Conservation (phyloP, 129 eudicot species). For the Artemisia tridentata region DNA sequence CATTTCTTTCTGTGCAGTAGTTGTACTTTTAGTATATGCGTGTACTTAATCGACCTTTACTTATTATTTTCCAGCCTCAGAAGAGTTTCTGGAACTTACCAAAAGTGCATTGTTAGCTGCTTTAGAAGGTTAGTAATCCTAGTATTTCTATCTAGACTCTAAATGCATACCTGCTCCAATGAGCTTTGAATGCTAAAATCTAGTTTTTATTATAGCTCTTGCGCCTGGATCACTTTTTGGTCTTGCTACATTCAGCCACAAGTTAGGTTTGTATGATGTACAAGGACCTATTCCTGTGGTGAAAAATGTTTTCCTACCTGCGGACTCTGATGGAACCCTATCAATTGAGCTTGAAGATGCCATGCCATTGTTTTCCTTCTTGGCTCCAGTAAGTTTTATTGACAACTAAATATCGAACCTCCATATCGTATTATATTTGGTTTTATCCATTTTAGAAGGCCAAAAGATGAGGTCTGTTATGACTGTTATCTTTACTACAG, state of each 20-base stretch:
- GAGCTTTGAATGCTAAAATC: conserved; percentile 2
- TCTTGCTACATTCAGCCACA: conserved; percentile 96
- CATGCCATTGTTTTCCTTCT: conserved; percentile 88
- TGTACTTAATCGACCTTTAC: conserved; percentile 3
- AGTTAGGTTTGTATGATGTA: conserved; percentile 89
- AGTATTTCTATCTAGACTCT: conserved; percentile 7
- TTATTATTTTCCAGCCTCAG: conserved; percentile 64
- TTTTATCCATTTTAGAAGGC: conserved; percentile 16
- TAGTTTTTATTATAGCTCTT: conserved; percentile 59
- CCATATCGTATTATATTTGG: background rate
- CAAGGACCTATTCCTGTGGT: conserved; percentile 98
- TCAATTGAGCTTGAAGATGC: conserved; percentile 90
- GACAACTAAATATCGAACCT: background rate
- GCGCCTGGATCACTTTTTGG: conserved; percentile 96
- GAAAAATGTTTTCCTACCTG: conserved; percentile 79
- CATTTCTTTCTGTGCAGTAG: background rate
- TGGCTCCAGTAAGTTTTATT: conserved; percentile 83
- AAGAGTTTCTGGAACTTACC: conserved; percentile 91
- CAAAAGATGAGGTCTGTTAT: conserved; percentile 2
- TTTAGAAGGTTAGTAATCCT: conserved; percentile 71
- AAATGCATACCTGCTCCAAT: conserved; percentile 8
- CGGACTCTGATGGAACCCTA: conserved; percentile 60
- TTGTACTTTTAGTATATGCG: background rate
- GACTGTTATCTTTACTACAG: conserved; percentile 39
- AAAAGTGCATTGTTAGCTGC: conserved; percentile 98